Base-by-base conservation (phyloP, 116 monocot genomes). In the Dioscorea cayenensis region DNA sequence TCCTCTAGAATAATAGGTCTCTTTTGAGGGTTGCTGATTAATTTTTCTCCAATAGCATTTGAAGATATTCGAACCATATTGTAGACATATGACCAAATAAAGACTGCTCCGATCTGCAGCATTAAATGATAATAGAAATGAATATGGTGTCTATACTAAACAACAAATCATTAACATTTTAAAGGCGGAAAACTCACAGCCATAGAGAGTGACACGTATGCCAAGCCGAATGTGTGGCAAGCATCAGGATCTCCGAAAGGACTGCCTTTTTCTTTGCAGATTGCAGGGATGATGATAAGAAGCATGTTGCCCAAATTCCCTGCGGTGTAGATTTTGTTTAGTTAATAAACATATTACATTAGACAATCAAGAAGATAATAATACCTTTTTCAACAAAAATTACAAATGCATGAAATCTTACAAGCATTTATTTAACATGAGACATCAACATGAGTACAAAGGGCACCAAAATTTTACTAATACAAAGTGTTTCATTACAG, bases 181-280 rank as follows among this genome's bases (percentile, higher is more conserved):
- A 51, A 51, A 51, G 11, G 3, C 2, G 5, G 51, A 43, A 62
- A 17, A 65, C 85, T 80, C 75, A 89, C 89, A 37, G 85, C 89
- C 83, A 85, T 80, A 17, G 89, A 89, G 28, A 89, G 85, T 37
- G 89, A 89, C 49, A 73, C 71, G 66, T 85, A 89, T 35, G 80
- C 78, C 65, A 85, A 49, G 49, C 75, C 85, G 71, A 80, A 80
- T 6, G 72, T 78, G 35, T 28, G 55, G 69, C 89, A 89, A 65
- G 64, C 67, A 76, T 83, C 77, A 36, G 77, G 78, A 73, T 35
- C 73, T 72, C 89, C 89, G 66, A 89, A 85, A 49, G 89, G 89
- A 73, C 78, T 88, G 22, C 85, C 89, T 78, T 73, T 83, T 75
- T 89, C 85, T 63, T 80, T 82, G 51, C 89, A 89, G 14, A 85